Percentiles rank a stretch among this genome's conserved stretches.
Conservation (phyloP, 2,329 filamentous ascomycete species). For the Aspergillus thermomutatus region DNA sequence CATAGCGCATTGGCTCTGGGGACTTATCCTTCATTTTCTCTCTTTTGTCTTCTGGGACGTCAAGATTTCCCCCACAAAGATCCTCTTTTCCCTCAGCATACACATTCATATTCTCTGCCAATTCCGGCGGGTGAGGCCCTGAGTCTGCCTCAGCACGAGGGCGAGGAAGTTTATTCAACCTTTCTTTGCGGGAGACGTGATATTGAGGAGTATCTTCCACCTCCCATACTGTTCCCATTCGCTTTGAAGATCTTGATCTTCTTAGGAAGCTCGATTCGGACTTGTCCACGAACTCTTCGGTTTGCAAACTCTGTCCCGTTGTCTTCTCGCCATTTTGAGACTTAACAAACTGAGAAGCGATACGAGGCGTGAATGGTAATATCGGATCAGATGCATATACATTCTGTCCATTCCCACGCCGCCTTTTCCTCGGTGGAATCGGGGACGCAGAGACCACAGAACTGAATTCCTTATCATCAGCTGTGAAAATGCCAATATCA, state of each 20-base stretch:
- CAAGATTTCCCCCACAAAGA: neutral
- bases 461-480: conserved; percentile 40
- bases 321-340: conserved; percentile 11
- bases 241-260: conserved; percentile 21
- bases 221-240: conserved; percentile 34
- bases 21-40: conserved; percentile 5
- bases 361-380: conserved; percentile 25
- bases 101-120: neutral
- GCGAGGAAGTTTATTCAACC: conserved; percentile 7
- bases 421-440: conserved; percentile 34
- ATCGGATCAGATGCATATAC: conserved; percentile 29
- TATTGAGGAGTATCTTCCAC: conserved; percentile 32
- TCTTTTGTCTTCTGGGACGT: neutral
- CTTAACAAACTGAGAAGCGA: conserved; percentile 15
- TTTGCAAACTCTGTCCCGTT: conserved; percentile 11
- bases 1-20: conserved; percentile 9
- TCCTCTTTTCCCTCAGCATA: neutral
- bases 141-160: conserved; percentile 4
- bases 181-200: conserved; percentile 15
- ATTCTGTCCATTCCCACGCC: conserved; percentile 33
- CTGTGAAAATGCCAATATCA: conserved; percentile 36
- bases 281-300: conserved; percentile 9
- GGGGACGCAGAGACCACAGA: conserved; percentile 32
- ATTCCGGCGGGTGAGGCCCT: neutral
- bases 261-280: conserved; percentile 17